Conservation (phyloP, 2,329 filamentous ascomycete species). For the Ophiobolus disseminans region DNA sequence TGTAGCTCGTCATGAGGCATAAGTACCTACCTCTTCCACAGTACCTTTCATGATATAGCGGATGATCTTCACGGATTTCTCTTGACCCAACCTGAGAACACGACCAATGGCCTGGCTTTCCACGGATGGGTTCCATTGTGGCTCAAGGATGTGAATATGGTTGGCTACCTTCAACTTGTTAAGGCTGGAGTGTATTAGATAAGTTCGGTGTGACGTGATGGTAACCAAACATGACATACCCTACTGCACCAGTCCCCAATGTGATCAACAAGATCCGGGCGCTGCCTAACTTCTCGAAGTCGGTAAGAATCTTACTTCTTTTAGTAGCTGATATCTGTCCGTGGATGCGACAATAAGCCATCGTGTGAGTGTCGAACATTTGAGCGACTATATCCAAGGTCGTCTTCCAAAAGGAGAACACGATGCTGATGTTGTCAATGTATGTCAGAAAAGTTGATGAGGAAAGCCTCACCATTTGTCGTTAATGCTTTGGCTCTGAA, state of each 20-base stretch:
- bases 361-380: constrained; percentile 14
- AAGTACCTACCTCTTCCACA: constrained; percentile 26
- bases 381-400: constrained; percentile 38
- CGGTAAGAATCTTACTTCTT: constrained; percentile 10
- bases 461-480: neutral
- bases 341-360: neutral
- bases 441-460: neutral
- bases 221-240: constrained; percentile 6
- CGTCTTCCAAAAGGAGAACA: constrained; percentile 11
- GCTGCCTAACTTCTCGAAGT: constrained; percentile 4
- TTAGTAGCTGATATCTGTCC: neutral
- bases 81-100: constrained; percentile 30
- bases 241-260: constrained; percentile 30
- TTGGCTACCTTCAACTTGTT: constrained; percentile 16
- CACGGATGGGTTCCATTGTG: constrained; percentile 41
- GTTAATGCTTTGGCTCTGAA: neutral
- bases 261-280: constrained; percentile 22
- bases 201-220: neutral
- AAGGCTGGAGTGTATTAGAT: constrained; percentile 10
- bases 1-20: neutral
- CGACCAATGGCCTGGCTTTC: constrained; percentile 37
- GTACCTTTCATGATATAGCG: constrained; percentile 36
- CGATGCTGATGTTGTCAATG: neutral
- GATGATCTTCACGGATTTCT: constrained; percentile 11
- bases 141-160: constrained; percentile 32